Evolutionary conservation across 2,329 filamentous ascomycete species (phyloP).

Genomic region (Orbilia ellipsospora): DNA sequence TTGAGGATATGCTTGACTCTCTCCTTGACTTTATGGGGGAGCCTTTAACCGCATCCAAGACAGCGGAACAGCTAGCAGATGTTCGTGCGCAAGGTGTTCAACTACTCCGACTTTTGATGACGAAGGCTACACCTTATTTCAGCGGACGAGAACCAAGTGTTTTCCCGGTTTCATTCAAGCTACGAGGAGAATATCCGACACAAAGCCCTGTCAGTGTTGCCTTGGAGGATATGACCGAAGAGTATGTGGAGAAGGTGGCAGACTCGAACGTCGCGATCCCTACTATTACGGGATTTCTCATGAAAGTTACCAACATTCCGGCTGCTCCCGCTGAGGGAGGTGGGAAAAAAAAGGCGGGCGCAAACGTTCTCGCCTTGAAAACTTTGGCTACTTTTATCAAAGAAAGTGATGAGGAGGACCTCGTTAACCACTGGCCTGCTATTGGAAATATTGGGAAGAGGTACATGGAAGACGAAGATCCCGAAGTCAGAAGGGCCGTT

Average conservation of each 20-base stretch:
- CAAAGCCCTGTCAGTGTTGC: constrained; percentile 57
- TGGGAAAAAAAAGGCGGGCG: constrained; percentile 56
- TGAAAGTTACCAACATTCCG: constrained; percentile 45
- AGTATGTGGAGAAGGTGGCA: constrained; percentile 57
- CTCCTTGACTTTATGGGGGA: constrained; percentile 59
- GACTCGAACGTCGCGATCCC: constrained; percentile 57
- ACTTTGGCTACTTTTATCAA: constrained; percentile 57
- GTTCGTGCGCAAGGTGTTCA: constrained; percentile 59
- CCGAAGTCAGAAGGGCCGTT: constrained; percentile 58
- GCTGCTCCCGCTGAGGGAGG: constrained; percentile 13
- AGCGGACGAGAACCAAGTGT: constrained; percentile 57
- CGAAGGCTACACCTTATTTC: constrained; percentile 62
- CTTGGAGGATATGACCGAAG: constrained; percentile 59
- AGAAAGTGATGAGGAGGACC: constrained; percentile 50
- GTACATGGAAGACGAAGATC: constrained; percentile 59
- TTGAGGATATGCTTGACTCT: constrained; percentile 58
- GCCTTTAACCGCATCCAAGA: constrained; percentile 37
- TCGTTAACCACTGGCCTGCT: constrained; percentile 53
- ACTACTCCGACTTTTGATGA: constrained; percentile 67
- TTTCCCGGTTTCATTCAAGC: constrained; percentile 57
- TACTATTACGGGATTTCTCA: constrained; percentile 54
- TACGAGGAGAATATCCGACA: constrained; percentile 58
- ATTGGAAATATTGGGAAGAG: constrained; percentile 58
- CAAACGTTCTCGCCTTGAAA: constrained; percentile 55
- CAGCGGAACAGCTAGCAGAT: constrained; percentile 56